Conservation (phyloP, 2,329 filamentous ascomycete species). For the Fusarium citri region DNA sequence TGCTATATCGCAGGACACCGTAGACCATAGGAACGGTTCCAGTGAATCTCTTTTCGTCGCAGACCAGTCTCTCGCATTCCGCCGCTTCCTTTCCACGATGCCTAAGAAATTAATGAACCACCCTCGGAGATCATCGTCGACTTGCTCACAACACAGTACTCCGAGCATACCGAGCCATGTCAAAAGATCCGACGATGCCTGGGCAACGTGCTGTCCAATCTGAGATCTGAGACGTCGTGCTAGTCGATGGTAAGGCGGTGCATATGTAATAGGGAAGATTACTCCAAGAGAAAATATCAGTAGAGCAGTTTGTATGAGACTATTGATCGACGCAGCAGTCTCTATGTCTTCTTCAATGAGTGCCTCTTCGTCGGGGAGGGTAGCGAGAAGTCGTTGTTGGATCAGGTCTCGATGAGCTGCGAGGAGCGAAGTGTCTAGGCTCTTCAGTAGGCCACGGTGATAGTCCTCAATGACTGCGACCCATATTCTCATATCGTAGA, state of each 20-base stretch:
- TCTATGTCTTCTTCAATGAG: background rate
- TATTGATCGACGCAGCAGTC: background rate
- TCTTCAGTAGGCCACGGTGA: background rate
- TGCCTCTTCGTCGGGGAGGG: background rate
- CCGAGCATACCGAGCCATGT: slow-evolving; percentile 6
- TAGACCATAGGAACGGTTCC: background rate
- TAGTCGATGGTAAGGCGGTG: background rate
- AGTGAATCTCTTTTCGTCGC: background rate
- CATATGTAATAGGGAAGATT: background rate
- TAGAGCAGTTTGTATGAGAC: background rate
- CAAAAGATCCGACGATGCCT: background rate
- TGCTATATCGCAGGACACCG: background rate
- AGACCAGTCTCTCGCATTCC: accelerated
- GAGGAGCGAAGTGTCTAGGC: background rate
- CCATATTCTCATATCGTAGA: background rate
- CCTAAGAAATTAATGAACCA: background rate
- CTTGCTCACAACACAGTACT: background rate
- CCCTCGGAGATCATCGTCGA: background rate
- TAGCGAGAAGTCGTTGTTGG: background rate
- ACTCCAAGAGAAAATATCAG: slow-evolving; percentile 7
- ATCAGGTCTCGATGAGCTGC: slow-evolving; percentile 13
- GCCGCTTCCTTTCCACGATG: background rate
- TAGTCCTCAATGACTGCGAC: background rate
- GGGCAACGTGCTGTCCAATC: background rate
- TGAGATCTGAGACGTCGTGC: background rate